phyloP scores from a whole-genome alignment of 1,139 yeast genomes.

The Pneumocystis carinii region DNA sequence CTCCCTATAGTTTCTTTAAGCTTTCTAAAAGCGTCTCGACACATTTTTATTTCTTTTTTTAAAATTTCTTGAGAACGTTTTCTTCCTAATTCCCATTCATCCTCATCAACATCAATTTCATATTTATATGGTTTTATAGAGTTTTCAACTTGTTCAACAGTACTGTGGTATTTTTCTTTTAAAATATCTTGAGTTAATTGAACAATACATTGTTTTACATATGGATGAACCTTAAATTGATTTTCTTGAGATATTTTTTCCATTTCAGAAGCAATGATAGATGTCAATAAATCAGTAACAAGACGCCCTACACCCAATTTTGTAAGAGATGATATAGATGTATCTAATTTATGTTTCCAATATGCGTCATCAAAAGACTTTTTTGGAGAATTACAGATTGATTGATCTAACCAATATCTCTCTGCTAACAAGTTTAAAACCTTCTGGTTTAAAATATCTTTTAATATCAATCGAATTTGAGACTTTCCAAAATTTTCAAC shows the following conservation, averaged over 20 bases:
- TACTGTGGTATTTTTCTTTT: conserved; percentile 64
- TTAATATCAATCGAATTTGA: conserved; percentile 63
- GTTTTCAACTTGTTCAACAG: conserved; percentile 96
- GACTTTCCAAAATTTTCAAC: conserved; percentile 69
- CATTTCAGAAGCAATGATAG: conserved; percentile 62
- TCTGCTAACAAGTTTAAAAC: conserved; percentile 77
- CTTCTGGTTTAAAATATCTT: conserved; percentile 75
- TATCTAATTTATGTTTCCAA: conserved; percentile 80
- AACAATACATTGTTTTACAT: conserved; percentile 63
- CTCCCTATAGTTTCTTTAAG: conserved; percentile 66
- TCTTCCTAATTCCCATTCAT: conserved; percentile 78
- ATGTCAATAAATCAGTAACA: conserved; percentile 57
- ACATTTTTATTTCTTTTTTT: conserved; percentile 74
- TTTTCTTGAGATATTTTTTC: conserved; percentile 35
- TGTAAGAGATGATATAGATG: conserved; percentile 69
- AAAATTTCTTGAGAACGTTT: conserved; percentile 61
- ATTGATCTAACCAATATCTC: conserved; percentile 60
- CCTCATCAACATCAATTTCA: conserved; percentile 87
- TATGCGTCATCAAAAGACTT: conserved; percentile 54
- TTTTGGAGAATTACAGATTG: conserved; percentile 25
- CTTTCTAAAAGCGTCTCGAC: conserved; percentile 48
- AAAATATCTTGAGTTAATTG: conserved; percentile 77
- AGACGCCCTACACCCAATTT: conserved; percentile 87
- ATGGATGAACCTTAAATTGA: conserved; percentile 66
- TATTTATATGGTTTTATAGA: conserved; percentile 95